Conservation (phyloP, 1,284 basidiomycete genomes). For the Puccinia horiana region DNA sequence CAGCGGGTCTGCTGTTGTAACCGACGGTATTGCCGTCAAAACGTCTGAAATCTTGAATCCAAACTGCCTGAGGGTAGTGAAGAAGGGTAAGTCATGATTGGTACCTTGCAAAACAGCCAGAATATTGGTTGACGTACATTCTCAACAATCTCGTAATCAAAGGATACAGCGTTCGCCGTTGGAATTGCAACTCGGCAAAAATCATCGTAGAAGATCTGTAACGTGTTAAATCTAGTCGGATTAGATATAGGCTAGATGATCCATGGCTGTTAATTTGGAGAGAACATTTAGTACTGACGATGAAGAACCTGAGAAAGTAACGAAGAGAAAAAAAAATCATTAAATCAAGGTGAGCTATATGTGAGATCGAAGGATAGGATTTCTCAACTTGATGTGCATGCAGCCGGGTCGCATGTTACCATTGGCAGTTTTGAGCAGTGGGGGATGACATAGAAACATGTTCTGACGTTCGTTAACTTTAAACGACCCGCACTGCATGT, state of each 20-base stretch:
- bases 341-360: not conserved
- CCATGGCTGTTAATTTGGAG: too few species aligned
- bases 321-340: not conserved
- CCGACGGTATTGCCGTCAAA: not conserved
- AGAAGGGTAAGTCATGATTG: not conserved
- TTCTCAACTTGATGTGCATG: constrained; percentile 49
- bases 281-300: constrained; percentile 23
- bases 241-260: not conserved
- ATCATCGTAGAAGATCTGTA: constrained; percentile 31
- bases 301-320: constrained; percentile 21
- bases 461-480: constrained; percentile 29
- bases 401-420: not conserved
- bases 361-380: not conserved
- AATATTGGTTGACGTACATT: constrained; percentile 10
- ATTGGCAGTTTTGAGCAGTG: constrained; percentile 25
- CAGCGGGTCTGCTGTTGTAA: not conserved
- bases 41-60: constrained; percentile 47
- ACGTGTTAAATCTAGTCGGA: not conserved
- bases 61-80: constrained; percentile 28
- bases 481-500: constrained; percentile 22
- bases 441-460: constrained; percentile 44
- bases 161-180: constrained; percentile 40
- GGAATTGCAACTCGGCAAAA: constrained; percentile 43
- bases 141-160: constrained; percentile 41
- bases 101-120: not conserved